Conservation (phyloP, 768 basidiomycete species). For the Mycena albidolilacea region DNA sequence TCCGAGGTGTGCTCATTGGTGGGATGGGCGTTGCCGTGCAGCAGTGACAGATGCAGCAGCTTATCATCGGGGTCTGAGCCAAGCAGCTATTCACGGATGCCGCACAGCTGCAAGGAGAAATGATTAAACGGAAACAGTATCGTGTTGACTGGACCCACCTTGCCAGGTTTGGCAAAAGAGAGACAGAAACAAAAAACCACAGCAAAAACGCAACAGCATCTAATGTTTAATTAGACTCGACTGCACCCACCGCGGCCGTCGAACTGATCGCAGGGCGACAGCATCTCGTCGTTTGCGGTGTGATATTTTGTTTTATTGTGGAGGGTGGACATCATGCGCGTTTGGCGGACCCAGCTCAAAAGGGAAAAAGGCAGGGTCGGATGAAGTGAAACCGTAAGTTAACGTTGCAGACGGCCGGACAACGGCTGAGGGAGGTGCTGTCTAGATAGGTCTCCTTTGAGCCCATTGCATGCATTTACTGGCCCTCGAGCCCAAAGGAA, state of each 20-base stretch:
- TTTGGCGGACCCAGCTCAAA: conserved; percentile 16
- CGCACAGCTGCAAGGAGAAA: conserved; percentile 36
- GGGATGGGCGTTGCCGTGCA: conserved; percentile 17
- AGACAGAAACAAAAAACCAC: neutral
- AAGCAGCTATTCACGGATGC: conserved; percentile 18
- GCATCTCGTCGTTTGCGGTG: conserved; percentile 17
- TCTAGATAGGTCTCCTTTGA: conserved; percentile 32
- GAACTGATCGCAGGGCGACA: conserved; percentile 30
- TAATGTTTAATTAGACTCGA: neutral
- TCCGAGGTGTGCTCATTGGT: conserved; percentile 29
- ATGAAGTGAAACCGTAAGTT: conserved; percentile 36
- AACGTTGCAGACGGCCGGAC: conserved; percentile 28
- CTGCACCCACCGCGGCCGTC: neutral
- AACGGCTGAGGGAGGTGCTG: conserved; percentile 17
- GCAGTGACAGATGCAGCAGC: neutral
- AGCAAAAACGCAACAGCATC: neutral
- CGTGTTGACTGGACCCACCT: neutral
- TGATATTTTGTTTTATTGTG: conserved; percentile 3
- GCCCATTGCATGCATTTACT: conserved; percentile 24
- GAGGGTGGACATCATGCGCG: conserved; percentile 2
- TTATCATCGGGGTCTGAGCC: neutral
- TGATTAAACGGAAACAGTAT: neutral
- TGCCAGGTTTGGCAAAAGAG: neutral
- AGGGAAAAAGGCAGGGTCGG: conserved; percentile 21
- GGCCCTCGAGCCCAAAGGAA: conserved; percentile 17